phyloP scores from a whole-genome alignment of 169 alveolate genomes.

The Plasmodium cynomolgi region DNA sequence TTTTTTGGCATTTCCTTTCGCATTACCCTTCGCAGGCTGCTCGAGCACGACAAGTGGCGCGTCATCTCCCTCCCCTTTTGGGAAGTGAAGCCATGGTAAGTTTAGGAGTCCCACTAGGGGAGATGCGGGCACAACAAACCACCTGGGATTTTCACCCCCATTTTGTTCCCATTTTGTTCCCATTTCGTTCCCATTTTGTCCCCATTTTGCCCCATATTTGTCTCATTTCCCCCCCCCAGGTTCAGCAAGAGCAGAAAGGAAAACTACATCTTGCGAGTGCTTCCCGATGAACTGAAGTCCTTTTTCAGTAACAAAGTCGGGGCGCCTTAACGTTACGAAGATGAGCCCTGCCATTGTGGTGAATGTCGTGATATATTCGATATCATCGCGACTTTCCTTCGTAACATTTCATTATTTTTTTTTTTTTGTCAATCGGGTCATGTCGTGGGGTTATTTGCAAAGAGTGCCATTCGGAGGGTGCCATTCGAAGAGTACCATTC shows the following conservation, averaged over 20 bases:
- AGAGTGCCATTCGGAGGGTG: neutral
- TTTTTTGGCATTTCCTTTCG: slow-evolving; percentile 19
- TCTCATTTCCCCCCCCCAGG: slow-evolving; percentile 12
- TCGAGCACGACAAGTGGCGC: slow-evolving; percentile 49
- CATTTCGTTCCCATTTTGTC: neutral
- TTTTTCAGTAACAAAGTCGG: slow-evolving; percentile 17
- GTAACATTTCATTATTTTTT: neutral
- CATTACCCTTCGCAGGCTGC: slow-evolving; percentile 12
- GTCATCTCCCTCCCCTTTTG: slow-evolving; percentile 74
- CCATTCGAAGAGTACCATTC: neutral
- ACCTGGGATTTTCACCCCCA: neutral
- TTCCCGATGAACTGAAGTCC: slow-evolving; percentile 25
- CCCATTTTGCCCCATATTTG: neutral
- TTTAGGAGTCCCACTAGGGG: neutral
- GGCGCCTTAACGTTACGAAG: neutral
- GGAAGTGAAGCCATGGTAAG: slow-evolving; percentile 75
- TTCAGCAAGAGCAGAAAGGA: slow-evolving; percentile 67
- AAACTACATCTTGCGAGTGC: slow-evolving; percentile 41
- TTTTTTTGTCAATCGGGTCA: neutral
- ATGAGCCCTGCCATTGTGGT: neutral
- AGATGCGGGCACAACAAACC: neutral
- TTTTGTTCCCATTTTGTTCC: neutral
- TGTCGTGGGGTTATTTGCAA: neutral
- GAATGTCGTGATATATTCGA: neutral
- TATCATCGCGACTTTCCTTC: neutral